A percentile compares a stretch with the other conserved stretches of the same genome.
phyloP scores from a whole-genome alignment of 1,139 yeast species.

The Saccharomyces hybrid region DNA sequence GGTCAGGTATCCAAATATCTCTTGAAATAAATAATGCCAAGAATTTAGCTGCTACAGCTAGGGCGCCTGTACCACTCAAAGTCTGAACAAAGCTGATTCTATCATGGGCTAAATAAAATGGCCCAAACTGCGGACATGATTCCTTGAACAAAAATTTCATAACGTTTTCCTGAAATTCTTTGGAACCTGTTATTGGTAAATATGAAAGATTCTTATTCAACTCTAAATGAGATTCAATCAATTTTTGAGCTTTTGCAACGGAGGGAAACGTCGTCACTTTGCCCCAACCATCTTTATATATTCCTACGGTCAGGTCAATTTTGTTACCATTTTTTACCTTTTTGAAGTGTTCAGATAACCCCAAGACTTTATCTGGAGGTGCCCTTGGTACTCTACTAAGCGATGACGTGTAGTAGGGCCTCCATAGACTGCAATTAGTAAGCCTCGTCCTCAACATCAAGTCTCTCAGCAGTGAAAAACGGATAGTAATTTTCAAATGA shows the following conservation, averaged over 20 bases:
- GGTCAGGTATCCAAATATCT: slow-evolving; percentile 67
- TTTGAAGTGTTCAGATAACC: slow-evolving; percentile 53
- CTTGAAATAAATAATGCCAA: slow-evolving; percentile 40
- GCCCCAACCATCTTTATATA: slow-evolving; percentile 79
- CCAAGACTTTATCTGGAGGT: slow-evolving; percentile 69
- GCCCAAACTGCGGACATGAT: slow-evolving; percentile 32
- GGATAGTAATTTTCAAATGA: background rate
- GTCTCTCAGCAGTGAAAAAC: background rate
- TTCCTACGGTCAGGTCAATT: slow-evolving; percentile 88
- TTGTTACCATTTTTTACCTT: slow-evolving; percentile 53
- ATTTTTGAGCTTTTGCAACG: slow-evolving; percentile 57
- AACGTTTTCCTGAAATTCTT: slow-evolving; percentile 58
- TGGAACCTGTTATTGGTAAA: slow-evolving; percentile 72
- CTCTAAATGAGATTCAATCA: slow-evolving; percentile 18
- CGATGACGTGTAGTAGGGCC: slow-evolving; percentile 5
- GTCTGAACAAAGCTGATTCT: slow-evolving; percentile 73
- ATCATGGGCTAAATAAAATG: slow-evolving; percentile 25
- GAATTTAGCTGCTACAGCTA: slow-evolving; percentile 77
- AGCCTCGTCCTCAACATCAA: background rate
- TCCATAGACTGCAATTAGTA: background rate
- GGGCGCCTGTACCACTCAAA: slow-evolving; percentile 91
- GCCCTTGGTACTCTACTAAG: slow-evolving; percentile 34
- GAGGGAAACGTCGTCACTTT: slow-evolving; percentile 86
- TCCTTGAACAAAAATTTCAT: slow-evolving; percentile 67
- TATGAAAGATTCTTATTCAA: slow-evolving; percentile 46